Base-by-base conservation (phyloP, 1,139 yeast genomes). In the Sugiyamaella xylanicola region DNA sequence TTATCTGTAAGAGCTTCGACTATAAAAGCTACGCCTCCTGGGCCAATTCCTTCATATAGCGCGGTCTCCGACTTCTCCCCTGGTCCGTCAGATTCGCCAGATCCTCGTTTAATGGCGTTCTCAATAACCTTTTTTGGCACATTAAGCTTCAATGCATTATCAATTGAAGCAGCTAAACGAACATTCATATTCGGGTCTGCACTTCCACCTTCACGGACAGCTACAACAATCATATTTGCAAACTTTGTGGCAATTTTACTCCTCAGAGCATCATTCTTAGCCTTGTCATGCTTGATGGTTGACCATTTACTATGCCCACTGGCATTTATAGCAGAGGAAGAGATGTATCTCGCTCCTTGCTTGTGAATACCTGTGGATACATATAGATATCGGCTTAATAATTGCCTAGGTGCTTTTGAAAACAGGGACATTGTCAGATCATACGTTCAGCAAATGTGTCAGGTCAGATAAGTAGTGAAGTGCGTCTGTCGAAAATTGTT, bases 251-350 rank as follows among this genome's bases (percentile, higher is more conserved):
- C 85, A 51, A 84, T 77, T 57, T 84, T 81, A 56, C 90, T 85
- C 66, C 83, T 82, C 59, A 81, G 83, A 15, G 92, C 89, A 72
- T 93, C 99, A 67, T 91, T 90, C 62, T 90, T 89, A 56, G 96
- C 96, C 73, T 93, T 93, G 69, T 89, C 95, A 67, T 91, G 97
- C 67, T 91, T 86, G 62, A 93, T 93, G 54, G 89, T 90, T 45
- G 95, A 89, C 99, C 99, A 93, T 72, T 92, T 93, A 43, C 89
- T 86, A 71, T 93, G 99, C 0, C 99, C 96, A n/a, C 58, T 57
- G 20, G 48, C 35, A 15, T 17, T 36, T 36, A 29, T 25, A 4
- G 35, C 16, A 29, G 53, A 11, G 11, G 21, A 37, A 47, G 44
- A 51, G 45, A 21, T 25, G 46, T 17, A 41, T 39, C 43, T 22